Evolutionary conservation across 768 basidiomycete species (phyloP).

Genomic region (Rossbeevera mucosa): DNA sequence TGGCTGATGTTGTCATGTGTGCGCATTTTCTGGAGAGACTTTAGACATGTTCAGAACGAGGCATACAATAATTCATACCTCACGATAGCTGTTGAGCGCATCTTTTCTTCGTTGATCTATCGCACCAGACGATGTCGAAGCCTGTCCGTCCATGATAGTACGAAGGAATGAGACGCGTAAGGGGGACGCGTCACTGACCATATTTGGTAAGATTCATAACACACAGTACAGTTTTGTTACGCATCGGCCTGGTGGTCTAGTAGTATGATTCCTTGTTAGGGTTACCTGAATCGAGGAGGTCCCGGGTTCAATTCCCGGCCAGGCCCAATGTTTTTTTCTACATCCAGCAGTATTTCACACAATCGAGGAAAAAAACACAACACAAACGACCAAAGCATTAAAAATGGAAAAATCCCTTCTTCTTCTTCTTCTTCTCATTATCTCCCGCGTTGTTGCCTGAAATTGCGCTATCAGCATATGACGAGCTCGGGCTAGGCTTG

Average conservation of each 20-base stretch:
- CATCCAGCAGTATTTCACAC: no score
- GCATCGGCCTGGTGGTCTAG: constrained; percentile 46
- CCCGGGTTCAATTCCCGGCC: constrained; percentile 58
- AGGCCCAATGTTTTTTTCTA: constrained; percentile 35
- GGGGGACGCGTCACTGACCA: constrained; percentile 27
- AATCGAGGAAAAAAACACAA: not conserved
- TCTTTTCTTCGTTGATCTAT: constrained; percentile 72
- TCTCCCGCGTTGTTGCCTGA: constrained; percentile 40
- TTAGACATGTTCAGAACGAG: not conserved
- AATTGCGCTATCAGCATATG: constrained; percentile 49
- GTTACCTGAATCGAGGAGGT: constrained; percentile 47
- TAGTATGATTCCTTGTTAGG: constrained; percentile 55
- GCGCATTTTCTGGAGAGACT: constrained; percentile 79
- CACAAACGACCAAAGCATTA: constrained; percentile 24
- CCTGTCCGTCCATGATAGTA: constrained; percentile 27
- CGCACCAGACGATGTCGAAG: constrained; percentile 49
- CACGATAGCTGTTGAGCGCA: constrained; percentile 73
- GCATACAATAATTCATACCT: constrained; percentile 39
- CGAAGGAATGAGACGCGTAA: constrained; percentile 9
- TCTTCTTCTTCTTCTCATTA: constrained; percentile 74
- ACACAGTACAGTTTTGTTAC: not conserved
- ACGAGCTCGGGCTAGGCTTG: constrained; percentile 43
- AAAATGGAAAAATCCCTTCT: constrained; percentile 66
- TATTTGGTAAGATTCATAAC: not conserved
- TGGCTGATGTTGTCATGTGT: constrained; percentile 84